Evolutionary conservation across 108 stramenopile genomes (phyloP).

Genomic region (Cyclotella kingstonii): DNA sequence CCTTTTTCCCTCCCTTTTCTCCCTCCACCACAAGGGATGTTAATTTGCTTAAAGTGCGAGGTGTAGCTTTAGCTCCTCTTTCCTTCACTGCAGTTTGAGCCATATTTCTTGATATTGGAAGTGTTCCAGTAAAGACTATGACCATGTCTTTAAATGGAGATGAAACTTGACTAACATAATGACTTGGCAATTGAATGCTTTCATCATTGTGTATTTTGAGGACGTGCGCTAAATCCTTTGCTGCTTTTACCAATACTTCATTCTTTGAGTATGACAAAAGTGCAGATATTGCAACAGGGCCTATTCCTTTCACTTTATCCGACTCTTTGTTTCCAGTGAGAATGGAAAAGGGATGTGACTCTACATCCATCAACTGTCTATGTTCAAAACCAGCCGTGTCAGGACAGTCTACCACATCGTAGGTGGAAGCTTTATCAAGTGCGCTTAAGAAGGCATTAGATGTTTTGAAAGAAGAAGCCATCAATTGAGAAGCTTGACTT

Average conservation of each 20-base stretch:
- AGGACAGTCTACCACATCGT: constrained; percentile 2
- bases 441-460: constrained; percentile 57
- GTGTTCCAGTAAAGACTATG: constrained; percentile 78
- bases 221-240: constrained; percentile 47
- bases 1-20: constrained; percentile 79
- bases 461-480: constrained; percentile 60
- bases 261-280: constrained; percentile 56
- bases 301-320: constrained; percentile 66
- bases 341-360: constrained; percentile 12
- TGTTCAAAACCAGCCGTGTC: too few relatives aligned
- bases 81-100: constrained; percentile 58
- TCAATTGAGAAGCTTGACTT: constrained; percentile 61
- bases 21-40: constrained; percentile 76
- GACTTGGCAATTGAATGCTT: background rate
- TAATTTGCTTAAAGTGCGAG: constrained; percentile 68
- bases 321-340: constrained; percentile 28
- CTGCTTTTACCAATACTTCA: constrained; percentile 54
- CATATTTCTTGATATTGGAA: constrained; percentile 55
- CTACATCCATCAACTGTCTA: background rate
- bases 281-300: constrained; percentile 59
- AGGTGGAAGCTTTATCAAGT: constrained; percentile 41
- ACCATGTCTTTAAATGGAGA: constrained; percentile 58
- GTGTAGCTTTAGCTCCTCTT: constrained; percentile 66
- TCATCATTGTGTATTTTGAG: constrained; percentile 43
- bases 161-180: background rate